phyloP scores from a whole-genome alignment of 108 stramenopile species.

The Cylindrotheca closterium region DNA sequence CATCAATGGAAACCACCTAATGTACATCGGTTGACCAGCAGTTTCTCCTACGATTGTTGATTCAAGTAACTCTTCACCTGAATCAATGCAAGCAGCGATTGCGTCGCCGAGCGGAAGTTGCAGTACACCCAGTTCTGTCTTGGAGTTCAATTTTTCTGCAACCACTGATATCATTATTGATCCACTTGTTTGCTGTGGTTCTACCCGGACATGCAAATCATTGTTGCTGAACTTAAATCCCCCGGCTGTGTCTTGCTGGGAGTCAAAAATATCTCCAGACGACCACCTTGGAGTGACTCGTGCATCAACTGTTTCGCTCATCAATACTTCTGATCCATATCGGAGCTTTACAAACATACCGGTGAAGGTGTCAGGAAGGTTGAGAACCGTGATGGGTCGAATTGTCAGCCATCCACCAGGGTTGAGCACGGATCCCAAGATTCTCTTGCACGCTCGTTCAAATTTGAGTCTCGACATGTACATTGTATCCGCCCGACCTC shows the following conservation, averaged over 20 bases:
- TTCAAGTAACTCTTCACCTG: conserved; percentile 25
- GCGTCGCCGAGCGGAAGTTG: conserved; percentile 69
- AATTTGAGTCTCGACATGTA: conserved; percentile 42
- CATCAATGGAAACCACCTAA: conserved; percentile 81
- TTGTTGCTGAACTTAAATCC: conserved; percentile 45
- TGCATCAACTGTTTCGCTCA: conserved; percentile 63
- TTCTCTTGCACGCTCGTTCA: conserved; percentile 51
- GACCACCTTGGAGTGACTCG: conserved; percentile 59
- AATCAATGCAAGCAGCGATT: conserved; percentile 68
- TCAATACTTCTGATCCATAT: conserved; percentile 46
- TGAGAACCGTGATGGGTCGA: conserved; percentile 75
- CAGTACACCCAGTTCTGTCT: conserved; percentile 74
- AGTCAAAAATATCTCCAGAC: conserved; percentile 2
- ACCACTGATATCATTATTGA: conserved; percentile 73
- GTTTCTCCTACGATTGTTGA: conserved; percentile 3
- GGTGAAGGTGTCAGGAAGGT: conserved; percentile 70
- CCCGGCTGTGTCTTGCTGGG: not conserved
- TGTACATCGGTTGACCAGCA: conserved; percentile 35
- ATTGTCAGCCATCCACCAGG: conserved; percentile 79
- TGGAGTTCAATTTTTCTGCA: conserved; percentile 61
- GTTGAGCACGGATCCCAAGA: conserved; percentile 54
- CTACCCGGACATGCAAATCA: conserved; percentile 68
- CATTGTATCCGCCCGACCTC: conserved; percentile 17
- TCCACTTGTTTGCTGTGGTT: conserved; percentile 82
- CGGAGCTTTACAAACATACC: conserved; percentile 75